Conservation (phyloP, 768 basidiomycete genomes). For the Tricholoma furcatifolium region DNA sequence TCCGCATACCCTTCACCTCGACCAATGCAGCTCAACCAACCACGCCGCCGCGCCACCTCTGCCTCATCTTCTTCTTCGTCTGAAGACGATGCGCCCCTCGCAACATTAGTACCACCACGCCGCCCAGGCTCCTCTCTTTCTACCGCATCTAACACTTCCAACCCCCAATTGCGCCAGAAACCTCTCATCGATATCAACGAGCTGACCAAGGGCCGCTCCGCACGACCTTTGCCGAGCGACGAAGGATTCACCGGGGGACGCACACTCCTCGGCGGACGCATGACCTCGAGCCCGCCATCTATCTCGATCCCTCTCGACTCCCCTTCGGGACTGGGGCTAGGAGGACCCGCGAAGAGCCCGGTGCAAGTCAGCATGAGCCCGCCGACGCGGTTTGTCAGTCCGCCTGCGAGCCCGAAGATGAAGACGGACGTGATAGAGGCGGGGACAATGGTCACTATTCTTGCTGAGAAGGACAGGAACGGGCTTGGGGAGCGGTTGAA, state of each 20-base stretch:
- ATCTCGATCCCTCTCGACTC: no score
- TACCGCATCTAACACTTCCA: conserved; percentile 29
- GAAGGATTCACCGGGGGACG: conserved; percentile 18
- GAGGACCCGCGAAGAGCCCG: conserved; percentile 21
- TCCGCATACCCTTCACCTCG: neutral
- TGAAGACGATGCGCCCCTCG: conserved; percentile 64
- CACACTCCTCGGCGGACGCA: neutral
- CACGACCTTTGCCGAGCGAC: neutral
- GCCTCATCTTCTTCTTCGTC: conserved; percentile 18
- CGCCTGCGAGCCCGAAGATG: conserved; percentile 32
- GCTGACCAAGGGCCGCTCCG: conserved; percentile 27
- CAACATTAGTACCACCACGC: conserved; percentile 56
- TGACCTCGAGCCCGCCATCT: no score
- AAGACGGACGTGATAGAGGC: conserved; percentile 9
- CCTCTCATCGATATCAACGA: conserved; percentile 53
- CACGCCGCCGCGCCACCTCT: neutral
- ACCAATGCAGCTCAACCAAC: neutral
- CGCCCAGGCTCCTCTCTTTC: conserved; percentile 67
- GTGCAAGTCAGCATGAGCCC: conserved; percentile 21
- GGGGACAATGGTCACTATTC: conserved; percentile 1
- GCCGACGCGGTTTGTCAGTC: conserved; percentile 35
- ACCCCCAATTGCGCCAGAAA: conserved; percentile 23
- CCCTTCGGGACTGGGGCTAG: neutral
- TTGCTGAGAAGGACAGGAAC: conserved; percentile 27
- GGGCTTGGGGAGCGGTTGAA: conserved; percentile 41